Conservation (phyloP, 129 eudicot species). For the Artemisia annua region DNA sequence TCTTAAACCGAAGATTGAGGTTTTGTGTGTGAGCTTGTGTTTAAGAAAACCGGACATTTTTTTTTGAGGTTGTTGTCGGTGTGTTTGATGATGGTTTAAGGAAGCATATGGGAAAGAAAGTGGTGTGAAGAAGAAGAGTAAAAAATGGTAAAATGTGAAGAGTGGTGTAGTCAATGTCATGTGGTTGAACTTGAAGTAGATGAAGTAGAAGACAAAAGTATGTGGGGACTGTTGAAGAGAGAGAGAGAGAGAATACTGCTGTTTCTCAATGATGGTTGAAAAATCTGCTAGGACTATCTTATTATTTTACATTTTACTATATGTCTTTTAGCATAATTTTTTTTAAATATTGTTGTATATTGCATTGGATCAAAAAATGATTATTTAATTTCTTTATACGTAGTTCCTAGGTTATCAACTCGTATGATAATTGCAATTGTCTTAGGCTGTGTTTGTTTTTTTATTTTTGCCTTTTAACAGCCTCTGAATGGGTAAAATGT, state of each 20-base stretch:
- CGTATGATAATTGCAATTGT: no score
- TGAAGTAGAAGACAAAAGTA: conserved; percentile 25
- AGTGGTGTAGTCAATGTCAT: neutral
- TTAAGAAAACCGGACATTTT: conserved; percentile 43
- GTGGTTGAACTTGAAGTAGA: neutral
- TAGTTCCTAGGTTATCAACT: no score
- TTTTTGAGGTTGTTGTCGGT: conserved; percentile 20
- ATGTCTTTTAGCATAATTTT: neutral
- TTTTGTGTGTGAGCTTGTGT: conserved; percentile 53
- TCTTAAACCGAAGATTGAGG: conserved; percentile 76
- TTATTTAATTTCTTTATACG: no score
- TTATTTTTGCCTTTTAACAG: no score
- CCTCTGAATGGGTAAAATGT: no score
- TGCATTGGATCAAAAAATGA: neutral
- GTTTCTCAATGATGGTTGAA: conserved; percentile 17
- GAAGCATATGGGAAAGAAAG: neutral
- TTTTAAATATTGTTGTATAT: neutral
- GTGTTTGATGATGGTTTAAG: neutral
- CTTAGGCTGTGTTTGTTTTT: no score
- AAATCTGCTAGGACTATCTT: neutral
- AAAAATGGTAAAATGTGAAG: neutral
- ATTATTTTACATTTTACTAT: conserved; percentile 2
- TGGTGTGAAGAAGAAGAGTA: conserved; percentile 7
- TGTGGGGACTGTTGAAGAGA: conserved; percentile 19
- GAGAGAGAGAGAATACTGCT: conserved; percentile 20